Evolutionary conservation across 495 filamentous ascomycete species (phyloP).

Genomic region (Penicillium cosmopolitanum): DNA sequence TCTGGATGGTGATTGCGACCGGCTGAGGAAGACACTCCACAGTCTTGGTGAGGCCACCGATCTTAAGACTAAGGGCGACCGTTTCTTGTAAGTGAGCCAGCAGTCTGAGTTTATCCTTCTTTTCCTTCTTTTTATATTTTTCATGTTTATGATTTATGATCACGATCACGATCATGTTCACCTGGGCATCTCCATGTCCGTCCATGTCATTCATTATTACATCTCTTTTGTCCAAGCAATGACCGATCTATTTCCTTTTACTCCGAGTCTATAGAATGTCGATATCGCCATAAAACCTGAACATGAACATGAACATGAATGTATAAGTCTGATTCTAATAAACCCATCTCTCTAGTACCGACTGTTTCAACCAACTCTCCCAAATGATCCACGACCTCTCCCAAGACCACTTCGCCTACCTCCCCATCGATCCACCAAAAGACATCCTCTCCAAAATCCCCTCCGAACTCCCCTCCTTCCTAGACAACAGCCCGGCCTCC

Average conservation of each 20-base stretch:
- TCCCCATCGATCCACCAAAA: conserved; percentile 59
- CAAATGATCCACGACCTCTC: conserved; percentile 62
- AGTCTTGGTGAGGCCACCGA: conserved; percentile 63
- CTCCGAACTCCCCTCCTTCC: conserved; percentile 58
- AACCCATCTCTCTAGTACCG: conserved; percentile 51
- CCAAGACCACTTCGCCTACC: conserved; percentile 58
- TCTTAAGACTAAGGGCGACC: conserved; percentile 61
- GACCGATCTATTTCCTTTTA: conserved; percentile 24
- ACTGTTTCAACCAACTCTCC: conserved; percentile 60
- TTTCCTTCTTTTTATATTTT: conserved; percentile 17
- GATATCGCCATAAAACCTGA: conserved; percentile 40
- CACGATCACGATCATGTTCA: conserved; percentile 10
- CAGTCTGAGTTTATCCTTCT: conserved; percentile 30
- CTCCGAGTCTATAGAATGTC: conserved; percentile 45
- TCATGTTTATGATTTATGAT: conserved; percentile 15
- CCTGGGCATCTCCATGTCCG: conserved; percentile 7
- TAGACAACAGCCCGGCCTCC: conserved; percentile 54
- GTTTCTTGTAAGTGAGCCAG: conserved; percentile 63
- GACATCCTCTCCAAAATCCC: conserved; percentile 58
- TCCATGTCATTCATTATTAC: conserved; percentile 21
- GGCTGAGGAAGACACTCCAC: conserved; percentile 59
- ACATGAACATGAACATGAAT: conserved; percentile 20
- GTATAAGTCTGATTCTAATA: conserved; percentile 47
- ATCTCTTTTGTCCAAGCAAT: conserved; percentile 22
- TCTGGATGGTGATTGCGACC: conserved; percentile 58